Percentiles rank a stretch among this genome's conserved stretches.
Evolutionary conservation across 176 grass and related monocot genomes (phyloP).

Genomic region (Eragrostis nindensis): DNA sequence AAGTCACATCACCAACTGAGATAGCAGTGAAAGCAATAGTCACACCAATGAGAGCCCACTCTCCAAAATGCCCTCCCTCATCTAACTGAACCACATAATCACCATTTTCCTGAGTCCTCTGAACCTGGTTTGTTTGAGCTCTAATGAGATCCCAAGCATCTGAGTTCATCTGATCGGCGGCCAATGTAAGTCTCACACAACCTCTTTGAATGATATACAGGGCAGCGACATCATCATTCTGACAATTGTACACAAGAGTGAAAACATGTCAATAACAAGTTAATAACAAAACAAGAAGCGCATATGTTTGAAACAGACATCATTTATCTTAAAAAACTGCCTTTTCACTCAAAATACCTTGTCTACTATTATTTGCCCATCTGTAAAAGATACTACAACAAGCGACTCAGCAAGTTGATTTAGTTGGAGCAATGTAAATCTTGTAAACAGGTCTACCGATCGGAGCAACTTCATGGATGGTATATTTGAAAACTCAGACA

Average conservation of each 20-base stretch:
- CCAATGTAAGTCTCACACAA: slow-evolving; percentile 62
- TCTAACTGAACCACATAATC: slow-evolving; percentile 74
- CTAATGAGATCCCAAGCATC: slow-evolving; percentile 56
- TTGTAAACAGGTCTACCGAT: slow-evolving; percentile 81
- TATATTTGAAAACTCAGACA: slow-evolving; percentile 93
- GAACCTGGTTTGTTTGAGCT: slow-evolving; percentile 51
- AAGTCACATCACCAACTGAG: slow-evolving; percentile 69
- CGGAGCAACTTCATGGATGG: slow-evolving; percentile 84
- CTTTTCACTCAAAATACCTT: slow-evolving; percentile 52
- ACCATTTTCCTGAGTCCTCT: slow-evolving; percentile 55
- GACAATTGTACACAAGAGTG: slow-evolving; percentile 35
- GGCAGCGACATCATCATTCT: slow-evolving; percentile 66
- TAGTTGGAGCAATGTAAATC: slow-evolving; percentile 82
- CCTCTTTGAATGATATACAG: slow-evolving; percentile 87
- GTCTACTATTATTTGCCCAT: slow-evolving; percentile 82
- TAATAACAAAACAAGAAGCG: slow-evolving; percentile 8
- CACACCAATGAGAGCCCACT: slow-evolving; percentile 80
- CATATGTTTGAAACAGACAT: slow-evolving; percentile 6
- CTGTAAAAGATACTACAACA: slow-evolving; percentile 74
- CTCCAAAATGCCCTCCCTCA: slow-evolving; percentile 85
- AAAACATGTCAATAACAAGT: slow-evolving; percentile 1
- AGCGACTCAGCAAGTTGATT: slow-evolving; percentile 85
- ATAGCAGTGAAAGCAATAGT: slow-evolving; percentile 56
- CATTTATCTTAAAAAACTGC: background rate
- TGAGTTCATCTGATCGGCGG: slow-evolving; percentile 60